Evolutionary conservation across 129 eudicot genomes (phyloP), one percentile per base, ranked within the genome.

Genomic region (Flaveria sonorensis): DNA sequence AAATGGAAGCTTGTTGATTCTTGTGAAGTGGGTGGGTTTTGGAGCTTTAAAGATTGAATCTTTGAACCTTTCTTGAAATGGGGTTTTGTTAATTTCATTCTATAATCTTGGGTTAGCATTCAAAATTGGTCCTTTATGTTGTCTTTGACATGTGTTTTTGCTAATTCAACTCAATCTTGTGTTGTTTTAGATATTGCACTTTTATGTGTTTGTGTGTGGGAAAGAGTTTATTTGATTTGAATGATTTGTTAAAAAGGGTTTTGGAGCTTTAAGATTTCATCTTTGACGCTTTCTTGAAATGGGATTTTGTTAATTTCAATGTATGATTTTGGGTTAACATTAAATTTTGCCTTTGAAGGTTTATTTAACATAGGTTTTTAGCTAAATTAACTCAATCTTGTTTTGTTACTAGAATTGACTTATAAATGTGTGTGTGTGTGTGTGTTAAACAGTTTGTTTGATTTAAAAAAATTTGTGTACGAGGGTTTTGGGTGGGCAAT

Each of bases 1-100:
- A 42, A 26, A 23, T 53, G 30, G 21, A 26, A 50, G 19, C 28
- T 77, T 36, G 52, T 61, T 81, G 85, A 78, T 36, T 74, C 83
- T 28, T 69, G 39, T 81, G 70, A 79, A 69, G 75, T 79, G 73
- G 82, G 81, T 70, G 71, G 71, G 82, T 70, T 68, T 71, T 61
- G 14, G 19, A 45, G 68, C 39, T 76, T 32, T 81, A 61, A 50
- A 78, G 71, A 16, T 72, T 69, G 80, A 68, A 65, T 68, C 63
- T 57, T 76, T 51, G 67, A 15, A 20, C 28, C 46, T 60, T 81
- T 81, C 81, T 68, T 59, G 72, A 69, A 81, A 48, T 75, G 59
- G 67, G 76, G 66, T 61, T 75, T 72, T 52, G 70, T 80, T 65
- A 65, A 73, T 80, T 73, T 65, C 40, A 19, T n/a, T 28, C n/a